A percentile compares a stretch with the other conserved stretches of the same genome.
phyloP scores from a whole-genome alignment of 1,139 yeast species.

The Suhomyces atakaporum region DNA sequence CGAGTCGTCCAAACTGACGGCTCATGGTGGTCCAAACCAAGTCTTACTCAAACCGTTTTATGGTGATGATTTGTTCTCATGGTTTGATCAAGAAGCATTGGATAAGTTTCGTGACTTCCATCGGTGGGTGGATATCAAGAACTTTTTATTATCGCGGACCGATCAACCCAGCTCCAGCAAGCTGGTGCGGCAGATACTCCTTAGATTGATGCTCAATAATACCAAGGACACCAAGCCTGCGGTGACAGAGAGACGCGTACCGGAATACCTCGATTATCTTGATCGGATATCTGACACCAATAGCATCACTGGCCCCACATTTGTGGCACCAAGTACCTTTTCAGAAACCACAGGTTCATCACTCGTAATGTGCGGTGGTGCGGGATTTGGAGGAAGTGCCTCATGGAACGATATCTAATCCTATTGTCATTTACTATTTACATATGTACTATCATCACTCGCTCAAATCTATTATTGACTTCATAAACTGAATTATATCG shows the following conservation, averaged over 20 bases:
- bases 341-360: constrained; percentile 23
- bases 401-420: constrained; percentile 27
- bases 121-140: constrained; percentile 22
- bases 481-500: no score
- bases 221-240: background rate
- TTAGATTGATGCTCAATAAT: constrained; percentile 4
- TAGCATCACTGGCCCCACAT: background rate
- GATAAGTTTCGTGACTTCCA: constrained; percentile 31
- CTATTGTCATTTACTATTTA: background rate
- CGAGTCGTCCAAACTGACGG: no score
- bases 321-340: constrained; percentile 14
- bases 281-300: constrained; percentile 4
- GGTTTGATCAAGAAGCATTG: constrained; percentile 28
- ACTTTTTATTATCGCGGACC: constrained; percentile 18
- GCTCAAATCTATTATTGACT: no score
- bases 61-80: constrained; percentile 37
- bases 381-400: constrained; percentile 26
- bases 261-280: constrained; percentile 5
- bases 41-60: constrained; percentile 27
- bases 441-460: background rate
- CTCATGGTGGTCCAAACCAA: constrained; percentile 4
- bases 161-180: constrained; percentile 5
- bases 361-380: constrained; percentile 34
- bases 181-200: constrained; percentile 10
- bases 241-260: background rate